These are phyloP conservation scores for Centrapalus pauciflorus DNA, from an alignment of 129 eudicot species.

Conservation along the genomic window DNA sequence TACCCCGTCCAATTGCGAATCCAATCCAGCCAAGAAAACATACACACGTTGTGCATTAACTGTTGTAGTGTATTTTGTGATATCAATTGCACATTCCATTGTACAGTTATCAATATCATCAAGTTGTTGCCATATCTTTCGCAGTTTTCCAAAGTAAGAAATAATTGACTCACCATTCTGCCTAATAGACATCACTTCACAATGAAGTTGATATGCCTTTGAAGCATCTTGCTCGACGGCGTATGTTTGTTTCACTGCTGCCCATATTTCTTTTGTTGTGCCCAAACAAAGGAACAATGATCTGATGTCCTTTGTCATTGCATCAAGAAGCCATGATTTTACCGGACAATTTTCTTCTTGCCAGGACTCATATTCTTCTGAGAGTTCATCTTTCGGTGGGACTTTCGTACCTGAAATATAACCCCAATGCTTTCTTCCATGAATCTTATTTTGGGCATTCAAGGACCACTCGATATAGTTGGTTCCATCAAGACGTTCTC, in stretches of 20 bases:
- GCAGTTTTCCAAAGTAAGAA: constrained; percentile 6
- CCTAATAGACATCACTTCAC: background rate
- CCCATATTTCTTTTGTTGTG: constrained; percentile 6
- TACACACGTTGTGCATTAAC: constrained; percentile 4
- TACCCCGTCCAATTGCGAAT: constrained; percentile 8
- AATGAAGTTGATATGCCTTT: constrained; percentile 6
- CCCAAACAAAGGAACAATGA: background rate
- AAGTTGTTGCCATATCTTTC: constrained; percentile 12
- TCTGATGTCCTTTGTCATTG: background rate
- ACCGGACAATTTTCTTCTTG: constrained; percentile 10
- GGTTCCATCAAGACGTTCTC: background rate
- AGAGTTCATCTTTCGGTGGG: background rate
- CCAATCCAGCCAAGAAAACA: constrained; percentile 7
- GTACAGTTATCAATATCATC: constrained; percentile 7
- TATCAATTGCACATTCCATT: background rate
- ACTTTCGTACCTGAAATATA: constrained; percentile 9
- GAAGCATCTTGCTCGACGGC: constrained; percentile 5
- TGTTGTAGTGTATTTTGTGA: background rate
- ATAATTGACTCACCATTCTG: constrained; percentile 9
- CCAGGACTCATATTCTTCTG: constrained; percentile 6
- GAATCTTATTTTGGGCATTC: constrained; percentile 7
- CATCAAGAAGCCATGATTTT: constrained; percentile 15
- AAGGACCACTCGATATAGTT: constrained; percentile 1
- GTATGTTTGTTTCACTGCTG: constrained; percentile 7
- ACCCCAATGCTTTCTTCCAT: constrained; percentile 8